Base-by-base conservation (phyloP, 768 basidiomycete species). In the Amanita molliuscula region DNA sequence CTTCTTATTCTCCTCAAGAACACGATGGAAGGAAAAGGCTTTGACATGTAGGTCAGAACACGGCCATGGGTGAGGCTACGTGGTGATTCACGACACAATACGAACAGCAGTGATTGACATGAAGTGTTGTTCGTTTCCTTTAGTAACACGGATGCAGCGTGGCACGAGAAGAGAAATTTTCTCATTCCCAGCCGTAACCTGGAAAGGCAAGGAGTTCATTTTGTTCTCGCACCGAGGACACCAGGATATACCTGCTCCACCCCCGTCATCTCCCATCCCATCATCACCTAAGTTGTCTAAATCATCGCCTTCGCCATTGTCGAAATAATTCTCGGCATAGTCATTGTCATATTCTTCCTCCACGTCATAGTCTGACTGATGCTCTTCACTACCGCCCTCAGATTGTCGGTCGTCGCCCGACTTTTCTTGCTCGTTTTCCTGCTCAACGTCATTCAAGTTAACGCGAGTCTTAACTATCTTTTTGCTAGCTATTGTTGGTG, bases 341-440 rank as follows among this genome's bases (percentile, higher is more conserved):
- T 92, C 89, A 56, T 92, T 90, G 64, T 91, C 89, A 59, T 91
- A 89, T 58, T 90, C 88, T 62, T 94, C 90, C 28, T 90, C 85
- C 18, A 87, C 85, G 55, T 90, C 88, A 59, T 90, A 90, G 62
- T 91, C 88, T 21, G 78, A 81, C 35, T 80, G 79, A 6, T 65
- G 75, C 26, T 64, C 76, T 57, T 84, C 81, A 9, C 84, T 86
- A 18, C 78, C 84, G 21, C 64, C 73, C 13, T 85, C 79, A 26
- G 84, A 87, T 15, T 44, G 41, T 3, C 70, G 69, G 50, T 88
- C 86, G 5, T 82, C 81, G 20, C 74, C 76, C 0, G 83, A 84
- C 57, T 87, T 84, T 56, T 83, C 82, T 79, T 87, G 47, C 1
- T 82, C 81, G 11, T 83, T 83, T 6, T 68, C 78, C 28, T 86